Evolutionary conservation across 129 eudicot genomes (phyloP).

Genomic region (Flaveria robusta): DNA sequence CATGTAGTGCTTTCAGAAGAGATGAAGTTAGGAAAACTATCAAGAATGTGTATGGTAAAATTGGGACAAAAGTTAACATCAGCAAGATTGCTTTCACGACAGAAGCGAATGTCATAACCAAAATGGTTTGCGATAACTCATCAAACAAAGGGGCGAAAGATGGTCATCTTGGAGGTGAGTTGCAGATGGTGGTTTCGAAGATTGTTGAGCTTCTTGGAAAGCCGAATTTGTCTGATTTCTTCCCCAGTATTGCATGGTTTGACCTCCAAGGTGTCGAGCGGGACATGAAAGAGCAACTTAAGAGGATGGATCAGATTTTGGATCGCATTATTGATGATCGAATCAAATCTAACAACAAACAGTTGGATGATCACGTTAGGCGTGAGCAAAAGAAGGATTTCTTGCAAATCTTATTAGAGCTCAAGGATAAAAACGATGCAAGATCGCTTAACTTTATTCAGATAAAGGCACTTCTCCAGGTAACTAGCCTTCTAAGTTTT

Average conservation of each 20-base stretch:
- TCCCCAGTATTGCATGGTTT: slow-evolving; percentile 42
- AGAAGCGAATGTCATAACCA: slow-evolving; percentile 41
- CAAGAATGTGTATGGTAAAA: slow-evolving; percentile 27
- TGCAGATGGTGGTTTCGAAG: slow-evolving; percentile 28
- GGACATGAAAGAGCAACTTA: slow-evolving; percentile 33
- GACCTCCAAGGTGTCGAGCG: slow-evolving; percentile 56
- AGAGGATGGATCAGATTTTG: slow-evolving; percentile 44
- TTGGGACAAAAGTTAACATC: slow-evolving; percentile 37
- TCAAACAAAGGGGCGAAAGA: slow-evolving; percentile 28
- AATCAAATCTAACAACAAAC: slow-evolving; percentile 15
- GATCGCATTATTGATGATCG: slow-evolving; percentile 42
- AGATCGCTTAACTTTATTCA: background rate
- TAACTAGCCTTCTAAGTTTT: background rate
- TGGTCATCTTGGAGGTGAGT: slow-evolving; percentile 31
- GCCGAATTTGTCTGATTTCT: slow-evolving; percentile 49
- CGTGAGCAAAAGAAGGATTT: slow-evolving; percentile 1
- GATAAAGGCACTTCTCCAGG: slow-evolving; percentile 8
- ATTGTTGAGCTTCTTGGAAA: slow-evolving; percentile 31
- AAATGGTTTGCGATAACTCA: slow-evolving; percentile 54
- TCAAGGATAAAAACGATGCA: slow-evolving; percentile 12
- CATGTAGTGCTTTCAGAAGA: slow-evolving; percentile 5
- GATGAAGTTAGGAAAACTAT: slow-evolving; percentile 9
- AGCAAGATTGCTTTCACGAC: slow-evolving; percentile 44
- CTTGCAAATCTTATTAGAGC: slow-evolving; percentile 14
- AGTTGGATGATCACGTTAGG: background rate